A percentile compares a stretch with the other conserved stretches of the same genome.
These are phyloP conservation scores for Polygonum aviculare DNA, from an alignment of 148 eudicot genomes.

Conservation along the genomic window DNA sequence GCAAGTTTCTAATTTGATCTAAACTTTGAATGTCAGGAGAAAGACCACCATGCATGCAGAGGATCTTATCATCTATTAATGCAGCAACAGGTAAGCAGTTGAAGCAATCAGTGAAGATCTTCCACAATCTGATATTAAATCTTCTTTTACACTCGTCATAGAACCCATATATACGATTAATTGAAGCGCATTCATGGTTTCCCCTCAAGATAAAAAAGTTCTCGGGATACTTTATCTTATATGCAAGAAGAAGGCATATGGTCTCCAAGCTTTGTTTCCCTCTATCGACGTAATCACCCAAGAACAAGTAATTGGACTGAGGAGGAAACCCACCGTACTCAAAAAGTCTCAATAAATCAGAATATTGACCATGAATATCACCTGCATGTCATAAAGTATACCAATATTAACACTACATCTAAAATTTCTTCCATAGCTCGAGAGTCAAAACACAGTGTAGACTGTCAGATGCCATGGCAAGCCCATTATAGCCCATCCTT, in stretches of 20 bases:
- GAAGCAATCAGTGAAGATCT: conserved; percentile 14
- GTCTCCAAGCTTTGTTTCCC: conserved; percentile 18
- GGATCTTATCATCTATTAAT: conserved; percentile 16
- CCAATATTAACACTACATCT: background rate
- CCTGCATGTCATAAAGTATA: conserved; percentile 10
- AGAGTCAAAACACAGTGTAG: conserved; percentile 20
- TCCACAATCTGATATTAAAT: conserved; percentile 17
- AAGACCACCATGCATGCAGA: conserved; percentile 19
- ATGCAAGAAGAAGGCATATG: conserved; percentile 15
- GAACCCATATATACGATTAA: conserved; percentile 18
- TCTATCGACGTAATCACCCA: conserved; percentile 16
- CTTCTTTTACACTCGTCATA: conserved; percentile 19
- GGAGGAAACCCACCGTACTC: conserved; percentile 20
- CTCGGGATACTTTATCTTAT: conserved; percentile 14
- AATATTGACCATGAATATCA: conserved; percentile 19
- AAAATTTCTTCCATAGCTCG: background rate
- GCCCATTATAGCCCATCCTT: background rate
- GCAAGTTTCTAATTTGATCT: conserved; percentile 12
- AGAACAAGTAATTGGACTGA: conserved; percentile 12
- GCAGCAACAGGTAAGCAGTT: conserved; percentile 18
- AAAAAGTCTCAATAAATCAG: conserved; percentile 16
- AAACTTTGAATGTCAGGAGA: conserved; percentile 15
- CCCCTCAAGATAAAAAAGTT: conserved; percentile 14
- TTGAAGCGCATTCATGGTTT: conserved; percentile 16
- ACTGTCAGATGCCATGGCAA: background rate